Evolutionary conservation across 257 asterid genomes (phyloP).

Genomic region (Nicotiana undulata): DNA sequence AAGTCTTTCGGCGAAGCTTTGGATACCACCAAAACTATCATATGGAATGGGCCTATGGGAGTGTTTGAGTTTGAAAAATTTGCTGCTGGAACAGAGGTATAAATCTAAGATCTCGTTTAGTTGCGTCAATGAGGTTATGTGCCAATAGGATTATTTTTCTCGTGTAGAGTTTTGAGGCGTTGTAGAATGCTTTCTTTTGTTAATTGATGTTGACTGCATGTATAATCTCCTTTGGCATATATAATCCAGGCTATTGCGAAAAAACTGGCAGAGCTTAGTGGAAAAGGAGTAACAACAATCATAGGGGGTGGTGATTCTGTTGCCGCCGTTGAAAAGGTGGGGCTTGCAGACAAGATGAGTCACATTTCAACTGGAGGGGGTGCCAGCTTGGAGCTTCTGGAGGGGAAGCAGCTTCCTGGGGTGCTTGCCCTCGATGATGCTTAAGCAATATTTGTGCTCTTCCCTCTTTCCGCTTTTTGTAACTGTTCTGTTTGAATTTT

Average conservation of each 20-base stretch:
- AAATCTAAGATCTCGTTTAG: slow-evolving; percentile 35
- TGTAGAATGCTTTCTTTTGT: not conserved
- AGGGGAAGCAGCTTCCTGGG: slow-evolving; percentile 38
- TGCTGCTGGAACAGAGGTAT: slow-evolving; percentile 18
- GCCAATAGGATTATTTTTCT: not conserved
- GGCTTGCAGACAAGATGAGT: too few relatives aligned
- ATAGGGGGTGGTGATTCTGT: slow-evolving; percentile 48
- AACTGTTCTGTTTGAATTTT: too few relatives aligned
- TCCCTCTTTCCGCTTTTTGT: too few relatives aligned
- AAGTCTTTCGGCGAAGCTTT: slow-evolving; percentile 31
- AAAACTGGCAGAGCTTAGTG: slow-evolving; percentile 36
- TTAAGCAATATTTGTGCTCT: slow-evolving; percentile 8
- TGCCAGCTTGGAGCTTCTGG: slow-evolving; percentile 47
- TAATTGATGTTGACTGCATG: not conserved
- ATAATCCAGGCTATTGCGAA: slow-evolving; percentile 38
- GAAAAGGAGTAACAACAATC: slow-evolving; percentile 55
- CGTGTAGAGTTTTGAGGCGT: not conserved
- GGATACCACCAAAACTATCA: slow-evolving; percentile 36
- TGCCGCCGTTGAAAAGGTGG: slow-evolving; percentile 37
- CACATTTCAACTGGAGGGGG: slow-evolving; percentile 37
- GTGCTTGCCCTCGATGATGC: slow-evolving; percentile 54
- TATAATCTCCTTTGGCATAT: slow-evolving; percentile 31
- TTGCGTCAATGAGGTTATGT: slow-evolving; percentile 63
- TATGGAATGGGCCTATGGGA: slow-evolving; percentile 55
- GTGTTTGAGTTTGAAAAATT: slow-evolving; percentile 26